Percentiles rank a stretch among this genome's conserved stretches.
Conservation (phyloP, 441 rosid species). For the Corymbia calophylla region DNA sequence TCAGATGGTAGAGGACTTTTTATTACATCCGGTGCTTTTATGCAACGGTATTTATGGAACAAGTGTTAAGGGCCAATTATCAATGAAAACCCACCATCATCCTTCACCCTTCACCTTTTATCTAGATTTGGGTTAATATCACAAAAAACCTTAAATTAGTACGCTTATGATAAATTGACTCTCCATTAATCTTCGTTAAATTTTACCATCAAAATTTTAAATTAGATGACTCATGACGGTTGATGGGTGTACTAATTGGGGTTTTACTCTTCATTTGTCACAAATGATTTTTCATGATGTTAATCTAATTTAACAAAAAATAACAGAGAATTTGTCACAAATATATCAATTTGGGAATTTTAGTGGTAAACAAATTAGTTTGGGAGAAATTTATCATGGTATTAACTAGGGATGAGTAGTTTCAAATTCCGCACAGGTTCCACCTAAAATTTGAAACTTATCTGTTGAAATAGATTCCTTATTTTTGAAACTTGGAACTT, state of each 20-base stretch:
- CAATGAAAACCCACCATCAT: not conserved
- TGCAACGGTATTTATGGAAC: not conserved
- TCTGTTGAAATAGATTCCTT: rapidly evolving
- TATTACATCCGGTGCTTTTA: no score
- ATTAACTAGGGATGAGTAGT: rapidly evolving
- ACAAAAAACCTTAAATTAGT: rapidly evolving
- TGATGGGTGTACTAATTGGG: rapidly evolving
- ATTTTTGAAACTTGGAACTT: no score
- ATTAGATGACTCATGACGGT: rapidly evolving
- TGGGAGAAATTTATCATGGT: no score
- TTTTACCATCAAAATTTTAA: rapidly evolving
- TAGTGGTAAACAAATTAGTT: not conserved
- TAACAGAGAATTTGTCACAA: no score
- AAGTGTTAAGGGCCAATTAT: not conserved
- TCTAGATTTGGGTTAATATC: no score
- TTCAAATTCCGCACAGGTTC: no score
- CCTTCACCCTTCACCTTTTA: not conserved
- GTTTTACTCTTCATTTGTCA: rapidly evolving
- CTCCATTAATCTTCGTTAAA: no score
- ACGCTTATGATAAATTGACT: not conserved
- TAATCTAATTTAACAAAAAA: not conserved
- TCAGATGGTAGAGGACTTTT: no score
- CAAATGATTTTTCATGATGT: rapidly evolving
- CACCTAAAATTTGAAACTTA: not conserved
- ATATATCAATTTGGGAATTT: not conserved